Base-by-base conservation (phyloP, 306 rosid species). In the Gastrolobium villosum region DNA sequence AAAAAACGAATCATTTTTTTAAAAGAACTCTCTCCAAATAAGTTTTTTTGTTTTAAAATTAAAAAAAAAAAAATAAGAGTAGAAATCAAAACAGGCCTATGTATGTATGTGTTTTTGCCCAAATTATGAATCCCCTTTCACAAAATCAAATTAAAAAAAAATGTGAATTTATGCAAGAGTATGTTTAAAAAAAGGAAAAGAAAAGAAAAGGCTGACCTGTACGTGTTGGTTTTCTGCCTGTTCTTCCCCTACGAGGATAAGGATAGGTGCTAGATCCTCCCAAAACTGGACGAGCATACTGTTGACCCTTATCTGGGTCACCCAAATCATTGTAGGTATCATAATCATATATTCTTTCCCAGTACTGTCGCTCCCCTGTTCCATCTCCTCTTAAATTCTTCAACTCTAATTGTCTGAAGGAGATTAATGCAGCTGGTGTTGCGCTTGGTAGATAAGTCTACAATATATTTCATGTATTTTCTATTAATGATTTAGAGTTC, bases 311-410 rank as follows among this genome's bases (percentile, higher is more conserved):
- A 15, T 83, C 83, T 1, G 88, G 88, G 32, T 83, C 76, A 0
- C 86, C 90, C 55, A 89, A 70, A 76, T 89, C 89, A 53, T 89
- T 89, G 82, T 89, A 89, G 73, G n/a, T 56, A 60, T 82, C 92
- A 72, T 88, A 88, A 74, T 90, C 94, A 74, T 90, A 90, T 5
- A 90, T 77, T 39, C 90, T 86, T 37, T 90, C 92, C 90, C 89
- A 86, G 56, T 90, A 90, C 11, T 88, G 45, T 46, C 86, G 92
- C 84, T 86, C 86, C 49, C 87, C 92, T 10, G 50, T 59, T 28
- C 92, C 92, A 49, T 84, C 60, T 64, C 94, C 94, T 86, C 94
- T 88, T 64, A 88, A 82, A 48, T 28, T 67, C 50, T 26, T 67
- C 6, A 90, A 75, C 45, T 90, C 94, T 43, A 77, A 76, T 13